phyloP scores from a whole-genome alignment of 805 yeast genomes.

The Yarrowia yakushimensis region DNA sequence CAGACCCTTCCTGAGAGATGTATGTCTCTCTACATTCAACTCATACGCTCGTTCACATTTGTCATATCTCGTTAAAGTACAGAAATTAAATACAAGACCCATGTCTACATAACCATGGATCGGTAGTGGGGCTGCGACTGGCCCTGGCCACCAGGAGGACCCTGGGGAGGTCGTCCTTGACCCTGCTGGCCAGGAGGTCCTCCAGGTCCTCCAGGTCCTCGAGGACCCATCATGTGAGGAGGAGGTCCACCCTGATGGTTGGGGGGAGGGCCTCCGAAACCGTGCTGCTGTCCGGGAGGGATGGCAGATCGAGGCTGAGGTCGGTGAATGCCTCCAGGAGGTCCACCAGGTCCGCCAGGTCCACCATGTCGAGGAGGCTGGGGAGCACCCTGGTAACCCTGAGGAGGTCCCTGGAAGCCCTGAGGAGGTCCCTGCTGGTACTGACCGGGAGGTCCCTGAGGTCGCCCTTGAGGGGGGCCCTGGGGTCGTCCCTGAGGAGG shows the following conservation, averaged over 20 bases:
- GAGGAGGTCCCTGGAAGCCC: conserved; percentile 2
- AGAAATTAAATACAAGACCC: conserved; percentile 18
- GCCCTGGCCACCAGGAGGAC: conserved; percentile 11
- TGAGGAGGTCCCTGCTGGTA: not conserved
- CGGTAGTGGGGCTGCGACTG: conserved; percentile 21
- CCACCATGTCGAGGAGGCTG: conserved; percentile 17
- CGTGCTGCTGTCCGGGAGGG: conserved; percentile 20
- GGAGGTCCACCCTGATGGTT: conserved; percentile 25
- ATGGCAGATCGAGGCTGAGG: conserved; percentile 19
- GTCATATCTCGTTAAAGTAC: conserved; percentile 15
- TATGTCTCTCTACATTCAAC: too few relatives aligned
- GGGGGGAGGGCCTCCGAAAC: not conserved
- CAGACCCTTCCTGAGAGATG: too few relatives aligned
- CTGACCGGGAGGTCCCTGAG: not conserved
- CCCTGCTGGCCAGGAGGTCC: conserved; percentile 24
- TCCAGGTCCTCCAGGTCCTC: conserved; percentile 22
- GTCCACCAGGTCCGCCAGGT: not conserved
- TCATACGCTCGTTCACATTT: not conserved
- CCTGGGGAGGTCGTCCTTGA: conserved; percentile 13
- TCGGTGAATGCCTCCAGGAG: conserved; percentile 11
- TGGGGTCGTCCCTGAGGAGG: not conserved
- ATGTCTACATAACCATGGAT: conserved; percentile 24
- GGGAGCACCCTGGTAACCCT: not conserved
- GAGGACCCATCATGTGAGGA: conserved; percentile 22
- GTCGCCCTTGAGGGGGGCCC: not conserved